Evolutionary conservation across 2,329 filamentous ascomycete species (phyloP), one percentile per base, ranked within the genome.

Genomic region (Aspergillus intermedius): DNA sequence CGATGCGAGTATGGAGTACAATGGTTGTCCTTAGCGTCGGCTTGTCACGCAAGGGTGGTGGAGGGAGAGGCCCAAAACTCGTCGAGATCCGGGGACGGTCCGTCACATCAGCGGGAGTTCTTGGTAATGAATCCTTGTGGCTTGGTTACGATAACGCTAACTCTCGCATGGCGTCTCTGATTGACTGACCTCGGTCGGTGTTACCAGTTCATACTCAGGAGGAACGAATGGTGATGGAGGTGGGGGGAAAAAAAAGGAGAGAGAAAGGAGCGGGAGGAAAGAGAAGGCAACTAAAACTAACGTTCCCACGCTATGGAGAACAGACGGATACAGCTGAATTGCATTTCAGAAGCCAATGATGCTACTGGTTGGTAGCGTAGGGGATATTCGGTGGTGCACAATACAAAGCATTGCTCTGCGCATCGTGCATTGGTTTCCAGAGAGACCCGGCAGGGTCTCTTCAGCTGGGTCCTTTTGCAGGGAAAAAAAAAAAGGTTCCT

Each of bases 1-100:
- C 4, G 25, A 30, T 30, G 10, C 25, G 10, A 30, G 25, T 30
- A 30, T 10, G 25, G 25, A 30, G 25, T 30, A 30, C 25, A 30
- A 30, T 30, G 25, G 25, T 30, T 30, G 25, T 30, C 25, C 25
- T 30, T 30, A 30, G 25, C 25, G 25, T 30, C 25, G 25, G 25
- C 25, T 30, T 30, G 42, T 45, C 46, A 58, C 49, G 57, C 55
- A 59, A 59, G 57, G 57, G 51, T 47, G 41, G 30, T 42, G 46
- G 42, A 40, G 51, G 45, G 45, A 46, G 52, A 49, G 43, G 37
- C 46, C 41, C 22, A 37, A 40, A 45, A 15, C 44, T 52, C 45
- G 45, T 51, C 48, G 53, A 50, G 49, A 39, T 35, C 48, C 47
- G 50, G 45, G 42, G 45, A 47, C 32, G 37, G 42, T 21, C 22